phyloP scores from a whole-genome alignment of 2,329 filamentous ascomycete genomes.

The Sarocladium kiliense region DNA sequence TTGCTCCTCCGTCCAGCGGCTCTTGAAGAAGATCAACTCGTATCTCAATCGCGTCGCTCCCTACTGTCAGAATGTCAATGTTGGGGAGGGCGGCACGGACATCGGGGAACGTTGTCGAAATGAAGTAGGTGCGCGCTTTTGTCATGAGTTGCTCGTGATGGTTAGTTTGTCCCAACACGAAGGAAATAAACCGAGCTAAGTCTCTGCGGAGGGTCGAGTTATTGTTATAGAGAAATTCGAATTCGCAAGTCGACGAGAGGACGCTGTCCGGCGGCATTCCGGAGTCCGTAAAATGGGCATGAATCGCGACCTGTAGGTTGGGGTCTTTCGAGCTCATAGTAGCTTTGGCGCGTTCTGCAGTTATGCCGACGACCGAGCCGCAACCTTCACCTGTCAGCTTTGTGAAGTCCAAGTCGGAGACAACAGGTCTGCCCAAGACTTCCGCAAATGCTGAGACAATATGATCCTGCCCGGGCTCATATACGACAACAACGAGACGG shows the following conservation, averaged over 20 bases:
- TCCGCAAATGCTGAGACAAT: conserved; percentile 74
- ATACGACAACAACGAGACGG: conserved; percentile 61
- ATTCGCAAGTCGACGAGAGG: conserved; percentile 68
- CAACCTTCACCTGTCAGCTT: conserved; percentile 49
- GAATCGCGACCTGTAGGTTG: conserved; percentile 61
- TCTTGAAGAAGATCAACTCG: conserved; percentile 78
- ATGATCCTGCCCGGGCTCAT: conserved; percentile 64
- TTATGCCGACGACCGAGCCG: conserved; percentile 64
- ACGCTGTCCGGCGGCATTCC: conserved; percentile 63
- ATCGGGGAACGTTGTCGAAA: conserved; percentile 85
- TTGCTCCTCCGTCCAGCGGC: conserved; percentile 55
- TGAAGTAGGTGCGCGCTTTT: conserved; percentile 75
- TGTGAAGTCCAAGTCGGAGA: conserved; percentile 44
- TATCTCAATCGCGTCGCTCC: conserved; percentile 79
- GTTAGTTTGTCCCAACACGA: conserved; percentile 73
- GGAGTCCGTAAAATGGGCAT: conserved; percentile 69
- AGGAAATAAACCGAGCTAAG: conserved; percentile 71
- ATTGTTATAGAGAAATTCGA: conserved; percentile 81
- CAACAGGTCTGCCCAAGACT: conserved; percentile 60
- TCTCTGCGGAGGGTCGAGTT: conserved; percentile 69
- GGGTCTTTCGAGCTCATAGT: conserved; percentile 55
- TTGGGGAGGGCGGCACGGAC: conserved; percentile 78
- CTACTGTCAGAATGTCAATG: conserved; percentile 80
- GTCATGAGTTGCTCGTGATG: conserved; percentile 73
- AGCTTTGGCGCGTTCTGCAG: conserved; percentile 48